These are phyloP conservation scores for Fusarium sp. DNA, from an alignment of 2,329 filamentous ascomycete species.

Conservation along the genomic window DNA sequence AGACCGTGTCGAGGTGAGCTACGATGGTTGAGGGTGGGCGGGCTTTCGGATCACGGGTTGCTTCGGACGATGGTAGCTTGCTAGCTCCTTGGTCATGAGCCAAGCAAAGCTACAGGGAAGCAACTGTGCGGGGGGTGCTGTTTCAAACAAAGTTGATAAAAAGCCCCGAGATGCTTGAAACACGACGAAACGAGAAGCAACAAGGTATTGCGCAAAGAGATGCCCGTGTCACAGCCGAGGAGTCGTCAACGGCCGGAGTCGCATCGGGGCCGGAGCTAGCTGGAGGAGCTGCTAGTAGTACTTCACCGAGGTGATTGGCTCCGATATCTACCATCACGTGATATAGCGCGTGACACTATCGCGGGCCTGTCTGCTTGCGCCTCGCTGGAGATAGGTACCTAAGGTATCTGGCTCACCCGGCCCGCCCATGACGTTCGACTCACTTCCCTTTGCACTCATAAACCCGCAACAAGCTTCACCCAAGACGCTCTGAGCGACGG, in stretches of 20 bases:
- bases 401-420: conserved; percentile 34
- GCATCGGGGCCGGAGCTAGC: conserved; percentile 33
- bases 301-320: conserved; percentile 35
- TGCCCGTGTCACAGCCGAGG: conserved; percentile 21
- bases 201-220: conserved; percentile 14
- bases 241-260: conserved; percentile 28
- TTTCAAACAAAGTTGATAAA: neutral
- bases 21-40: conserved; percentile 8
- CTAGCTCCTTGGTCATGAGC: neutral
- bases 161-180: neutral
- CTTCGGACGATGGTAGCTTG: conserved; percentile 10
- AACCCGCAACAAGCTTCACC: conserved; percentile 31
- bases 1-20: neutral
- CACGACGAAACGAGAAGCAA: neutral
- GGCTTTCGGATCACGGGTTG: conserved; percentile 31
- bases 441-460: conserved; percentile 29
- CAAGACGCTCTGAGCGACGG: conserved; percentile 4
- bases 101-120: neutral
- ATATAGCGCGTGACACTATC: conserved; percentile 15
- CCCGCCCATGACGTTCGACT: conserved; percentile 39
- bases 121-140: neutral
- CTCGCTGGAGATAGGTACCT: conserved; percentile 12
- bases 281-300: conserved; percentile 26
- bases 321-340: conserved; percentile 10
- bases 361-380: conserved; percentile 19